Base-by-base conservation (phyloP, 2,329 filamentous ascomycete species). In the Paecilomyces niveus region DNA sequence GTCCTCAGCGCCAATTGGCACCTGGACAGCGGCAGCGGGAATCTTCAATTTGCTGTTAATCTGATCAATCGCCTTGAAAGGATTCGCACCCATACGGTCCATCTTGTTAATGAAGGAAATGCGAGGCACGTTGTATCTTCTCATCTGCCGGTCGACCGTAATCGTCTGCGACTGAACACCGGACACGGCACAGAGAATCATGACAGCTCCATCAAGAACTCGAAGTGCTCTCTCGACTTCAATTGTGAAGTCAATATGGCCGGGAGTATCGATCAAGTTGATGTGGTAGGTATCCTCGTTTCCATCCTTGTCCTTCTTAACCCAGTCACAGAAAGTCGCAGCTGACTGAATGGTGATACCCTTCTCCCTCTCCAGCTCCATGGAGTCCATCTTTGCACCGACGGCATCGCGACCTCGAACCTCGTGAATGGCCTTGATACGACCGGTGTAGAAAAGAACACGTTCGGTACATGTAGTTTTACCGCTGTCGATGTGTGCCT, bases 61-160 rank as follows among this genome's bases (percentile, higher is more conserved):
- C 78, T 97, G 92, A 49, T 99, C 93, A 58, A 99, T 87, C 8
- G 92, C 92, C 78, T 96, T 97, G 86, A 92, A 99, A 8, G 94
- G 94, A 73, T 99, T 97, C 64, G 94, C 90, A 60, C 94, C 94
- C 89, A 97, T 97, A 64, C 94, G 89, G 72, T 99, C 94, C 93
- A 99, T 97, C 83, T 99, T 99, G 81, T 99, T 99, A 73, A 99
- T 86, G 71, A 99, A 99, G 57, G 90, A 96, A 74, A 99, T 87
- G 67, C 94, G 85, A 61, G 94, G 94, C 62, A 99, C 88, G 72
- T 97, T 93, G 82, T 99, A 99, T 66, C 94, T 87, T 80, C 92
- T 90, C 94, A 99, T 99, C 80, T 99, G 94, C 67, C 94, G 85
- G 75, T 99, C 92, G 63, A 99, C 94, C 1, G 94, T 99, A 68